Base-by-base conservation (phyloP, 352 stramenopile species). In the Blastocystis sp. region DNA sequence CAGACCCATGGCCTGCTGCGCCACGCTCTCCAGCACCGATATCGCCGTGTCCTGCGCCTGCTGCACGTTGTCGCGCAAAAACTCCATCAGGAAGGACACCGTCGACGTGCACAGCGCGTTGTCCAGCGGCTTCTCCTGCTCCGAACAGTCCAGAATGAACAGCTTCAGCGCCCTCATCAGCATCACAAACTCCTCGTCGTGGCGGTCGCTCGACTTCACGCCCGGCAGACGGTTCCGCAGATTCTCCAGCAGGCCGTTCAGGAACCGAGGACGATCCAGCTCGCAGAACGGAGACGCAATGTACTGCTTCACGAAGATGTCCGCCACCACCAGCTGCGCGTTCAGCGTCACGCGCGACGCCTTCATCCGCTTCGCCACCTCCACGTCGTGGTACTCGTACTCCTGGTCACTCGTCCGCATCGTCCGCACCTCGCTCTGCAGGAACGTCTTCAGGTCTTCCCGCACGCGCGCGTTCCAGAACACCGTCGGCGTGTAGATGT, bases 321-420 rank as follows among this genome's bases (percentile, higher is more conserved):
- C 67, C 32, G 67, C 67, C 4, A 78, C 67, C 6, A 78, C 42
- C 16, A 78, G 67, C 67, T 78, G 67, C 51, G 21, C 34, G 38
- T 78, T 78, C 38, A 78, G 67, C 38, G 67, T 78, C 40, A 78
- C 67, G 32, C 67, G 67, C 14, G 27, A 29, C 27, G 24, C 18
- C 48, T 61, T 57, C 44, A 78, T 78, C 16, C 67, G 38, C 40
- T 78, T 78, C 1, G 67, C 42, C 40, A 78, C 67, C 67, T 78
- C 67, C 7, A 1, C 24, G 8, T 27, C 18, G 4, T 34, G 34
- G 38, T 61, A 78, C 8, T 56, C 42, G 24, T 78, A 78, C 18
- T 59, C 67, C 42, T 38, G 21, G 21, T 78, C 67, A 4, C 14
- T 61, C 18, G 21, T 57, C 9, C 32, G 21, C 67, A 78, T 32